Percentiles rank a stretch among this genome's conserved stretches.
Evolutionary conservation across 805 yeast species (phyloP).

Genomic region (Yarrowia sp.): DNA sequence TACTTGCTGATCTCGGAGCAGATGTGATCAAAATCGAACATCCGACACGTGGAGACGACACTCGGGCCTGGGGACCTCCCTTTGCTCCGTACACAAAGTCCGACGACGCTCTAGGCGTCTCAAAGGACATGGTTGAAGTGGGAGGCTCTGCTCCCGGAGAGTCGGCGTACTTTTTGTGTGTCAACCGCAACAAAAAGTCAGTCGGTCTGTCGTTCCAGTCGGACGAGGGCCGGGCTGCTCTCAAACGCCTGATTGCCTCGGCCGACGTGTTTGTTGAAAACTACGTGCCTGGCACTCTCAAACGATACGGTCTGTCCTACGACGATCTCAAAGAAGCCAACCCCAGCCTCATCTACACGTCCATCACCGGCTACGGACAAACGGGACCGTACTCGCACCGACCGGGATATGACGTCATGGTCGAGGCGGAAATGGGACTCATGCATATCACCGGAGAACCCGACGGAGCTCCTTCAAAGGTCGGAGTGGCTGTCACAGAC

Average conservation of each 20-base stretch:
- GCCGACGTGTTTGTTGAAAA: constrained; percentile 54
- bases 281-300: constrained; percentile 52
- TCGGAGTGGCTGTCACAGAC: constrained; percentile 56
- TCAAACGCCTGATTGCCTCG: constrained; percentile 46
- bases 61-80: constrained; percentile 57
- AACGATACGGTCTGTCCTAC: constrained; percentile 51
- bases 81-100: constrained; percentile 46
- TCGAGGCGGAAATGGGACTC: constrained; percentile 55
- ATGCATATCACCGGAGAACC: constrained; percentile 56
- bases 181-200: constrained; percentile 52
- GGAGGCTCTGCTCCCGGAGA: constrained; percentile 47
- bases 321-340: constrained; percentile 45
- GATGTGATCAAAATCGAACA: constrained; percentile 54
- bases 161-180: constrained; percentile 52
- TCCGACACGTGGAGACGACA: constrained; percentile 54
- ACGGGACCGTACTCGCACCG: constrained; percentile 52
- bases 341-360: constrained; percentile 50
- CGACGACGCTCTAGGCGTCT: constrained; percentile 2
- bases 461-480: constrained; percentile 54
- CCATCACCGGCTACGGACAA: constrained; percentile 55
- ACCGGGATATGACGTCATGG: constrained; percentile 57
- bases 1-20: constrained; percentile 55
- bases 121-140: constrained; percentile 22
- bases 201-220: constrained; percentile 51
- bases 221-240: constrained; percentile 49